These are phyloP conservation scores for Aleurites moluccanus DNA, from an alignment of 441 rosid genomes.

Conservation along the genomic window DNA sequence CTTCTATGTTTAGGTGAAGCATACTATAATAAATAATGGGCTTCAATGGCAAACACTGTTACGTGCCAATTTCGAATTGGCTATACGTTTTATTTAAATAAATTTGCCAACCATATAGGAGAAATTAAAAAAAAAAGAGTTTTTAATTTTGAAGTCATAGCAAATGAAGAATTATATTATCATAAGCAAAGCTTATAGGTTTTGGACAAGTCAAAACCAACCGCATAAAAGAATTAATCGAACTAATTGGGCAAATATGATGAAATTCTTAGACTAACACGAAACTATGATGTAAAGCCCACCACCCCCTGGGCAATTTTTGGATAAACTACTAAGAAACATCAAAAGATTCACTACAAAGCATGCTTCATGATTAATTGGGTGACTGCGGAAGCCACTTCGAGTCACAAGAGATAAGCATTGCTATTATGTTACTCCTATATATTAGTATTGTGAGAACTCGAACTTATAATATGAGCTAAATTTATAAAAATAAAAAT, in stretches of 20 bases:
- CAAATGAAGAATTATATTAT: not conserved
- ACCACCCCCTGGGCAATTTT: not conserved
- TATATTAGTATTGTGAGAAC: no score
- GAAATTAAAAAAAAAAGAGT: no score
- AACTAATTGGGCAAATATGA: not conserved
- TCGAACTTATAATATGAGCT: no score
- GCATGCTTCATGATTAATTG: slow-evolving; percentile 8
- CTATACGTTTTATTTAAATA: no score
- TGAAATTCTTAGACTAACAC: not conserved
- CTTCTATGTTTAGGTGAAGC: not conserved
- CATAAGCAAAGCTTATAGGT: not conserved
- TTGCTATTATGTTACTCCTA: no score
- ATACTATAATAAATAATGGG: no score
- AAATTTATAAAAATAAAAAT: no score
- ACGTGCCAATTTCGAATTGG: no score
- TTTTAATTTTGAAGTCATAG: no score
- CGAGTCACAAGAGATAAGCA: not conserved
- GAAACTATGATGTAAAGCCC: not conserved
- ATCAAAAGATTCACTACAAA: slow-evolving; percentile 2
- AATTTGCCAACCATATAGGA: no score
- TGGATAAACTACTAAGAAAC: slow-evolving; percentile 1
- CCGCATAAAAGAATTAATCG: no score
- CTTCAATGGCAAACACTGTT: no score
- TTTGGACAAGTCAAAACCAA: not conserved
- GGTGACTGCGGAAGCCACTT: not conserved